phyloP scores from a whole-genome alignment of 129 eudicot species.

The Flaveria trinervia region DNA sequence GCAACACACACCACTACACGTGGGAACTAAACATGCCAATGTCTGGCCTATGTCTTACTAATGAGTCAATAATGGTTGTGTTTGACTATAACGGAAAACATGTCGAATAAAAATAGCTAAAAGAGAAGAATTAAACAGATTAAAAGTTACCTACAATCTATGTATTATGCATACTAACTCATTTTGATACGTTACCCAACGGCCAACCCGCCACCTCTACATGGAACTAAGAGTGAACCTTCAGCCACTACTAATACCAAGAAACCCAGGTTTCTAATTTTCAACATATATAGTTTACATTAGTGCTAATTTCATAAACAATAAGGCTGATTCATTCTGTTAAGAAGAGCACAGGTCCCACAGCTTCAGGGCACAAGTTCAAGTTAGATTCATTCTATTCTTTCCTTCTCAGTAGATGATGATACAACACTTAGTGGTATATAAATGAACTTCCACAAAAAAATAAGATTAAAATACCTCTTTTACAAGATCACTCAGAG shows the following conservation, averaged over 20 bases:
- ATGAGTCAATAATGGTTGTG: not conserved
- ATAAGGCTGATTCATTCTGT: not conserved
- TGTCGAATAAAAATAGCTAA: not conserved
- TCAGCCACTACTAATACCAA: not conserved
- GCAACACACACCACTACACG: not conserved
- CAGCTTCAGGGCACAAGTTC: not conserved
- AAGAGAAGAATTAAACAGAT: not conserved
- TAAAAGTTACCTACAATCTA: not conserved
- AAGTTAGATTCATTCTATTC: not conserved
- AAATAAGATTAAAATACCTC: conserved; percentile 53
- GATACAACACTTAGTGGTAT: not conserved
- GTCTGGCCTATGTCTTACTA: not conserved
- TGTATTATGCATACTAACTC: not conserved
- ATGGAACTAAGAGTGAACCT: not conserved
- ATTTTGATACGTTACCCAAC: not conserved
- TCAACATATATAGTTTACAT: not conserved
- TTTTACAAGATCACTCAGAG: conserved; percentile 83
- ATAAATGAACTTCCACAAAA: not conserved
- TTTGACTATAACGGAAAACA: not conserved
- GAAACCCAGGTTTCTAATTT: not conserved
- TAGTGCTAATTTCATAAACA: not conserved
- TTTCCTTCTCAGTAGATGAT: not conserved
- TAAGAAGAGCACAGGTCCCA: not conserved
- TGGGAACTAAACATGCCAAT: not conserved
- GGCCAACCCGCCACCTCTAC: not conserved